Conservation (phyloP, 495 filamentous ascomycete species). For the Bryoglossum gracile region DNA sequence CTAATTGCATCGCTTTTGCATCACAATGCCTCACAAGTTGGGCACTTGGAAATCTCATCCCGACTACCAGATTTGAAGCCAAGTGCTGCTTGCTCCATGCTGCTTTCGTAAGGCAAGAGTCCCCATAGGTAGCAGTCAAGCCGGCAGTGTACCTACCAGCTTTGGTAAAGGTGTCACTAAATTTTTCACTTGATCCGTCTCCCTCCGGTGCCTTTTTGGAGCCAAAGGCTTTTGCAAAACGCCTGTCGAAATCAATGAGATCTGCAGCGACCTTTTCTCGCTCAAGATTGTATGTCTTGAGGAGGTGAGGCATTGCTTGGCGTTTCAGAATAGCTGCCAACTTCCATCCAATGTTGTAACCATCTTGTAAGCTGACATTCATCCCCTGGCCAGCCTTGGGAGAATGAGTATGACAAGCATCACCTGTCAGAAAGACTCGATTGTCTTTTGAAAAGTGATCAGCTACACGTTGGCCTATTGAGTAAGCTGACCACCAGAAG, state of each 20-base stretch:
- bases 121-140: constrained; percentile 49
- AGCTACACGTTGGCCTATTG: constrained; percentile 56
- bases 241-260: constrained; percentile 66
- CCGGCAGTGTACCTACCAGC: constrained; percentile 60
- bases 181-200: constrained; percentile 16
- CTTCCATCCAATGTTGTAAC: constrained; percentile 75
- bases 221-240: constrained; percentile 57
- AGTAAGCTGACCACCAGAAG: constrained; percentile 57
- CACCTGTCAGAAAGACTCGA: constrained; percentile 59
- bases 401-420: constrained; percentile 66
- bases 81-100: constrained; percentile 24
- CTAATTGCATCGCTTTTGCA: constrained; percentile 48
- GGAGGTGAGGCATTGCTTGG: constrained; percentile 44
- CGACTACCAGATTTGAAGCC: constrained; percentile 41
- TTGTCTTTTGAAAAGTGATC: constrained; percentile 46
- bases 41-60: constrained; percentile 51
- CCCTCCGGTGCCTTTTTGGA: constrained; percentile 26
- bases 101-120: constrained; percentile 39
- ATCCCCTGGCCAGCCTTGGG: constrained; percentile 70
- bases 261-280: constrained; percentile 60
- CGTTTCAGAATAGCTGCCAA: constrained; percentile 57
- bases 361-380: constrained; percentile 59
- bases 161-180: constrained; percentile 49
- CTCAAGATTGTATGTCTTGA: constrained; percentile 65
- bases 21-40: constrained; percentile 51